Conservation (phyloP, 805 yeast species). For the Wickerhamomyces bovis region DNA sequence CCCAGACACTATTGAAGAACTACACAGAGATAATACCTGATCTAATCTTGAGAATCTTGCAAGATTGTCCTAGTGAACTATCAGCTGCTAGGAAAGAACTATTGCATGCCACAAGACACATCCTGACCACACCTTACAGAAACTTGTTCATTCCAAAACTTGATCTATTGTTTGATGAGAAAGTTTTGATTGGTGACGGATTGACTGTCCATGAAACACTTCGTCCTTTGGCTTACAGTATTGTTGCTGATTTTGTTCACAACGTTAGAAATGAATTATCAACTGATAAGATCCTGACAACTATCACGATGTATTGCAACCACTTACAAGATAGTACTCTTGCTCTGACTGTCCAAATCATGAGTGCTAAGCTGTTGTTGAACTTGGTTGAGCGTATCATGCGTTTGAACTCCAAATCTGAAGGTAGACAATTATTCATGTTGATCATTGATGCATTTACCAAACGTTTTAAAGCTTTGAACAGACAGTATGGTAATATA, state of each 20-base stretch:
- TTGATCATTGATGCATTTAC: conserved; percentile 84
- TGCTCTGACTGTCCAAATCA: conserved; percentile 86
- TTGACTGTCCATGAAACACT: conserved; percentile 85
- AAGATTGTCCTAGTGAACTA: conserved; percentile 93
- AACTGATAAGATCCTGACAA: conserved; percentile 78
- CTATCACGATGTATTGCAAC: conserved; percentile 75
- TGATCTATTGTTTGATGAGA: conserved; percentile 79
- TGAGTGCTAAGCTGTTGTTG: conserved; percentile 87
- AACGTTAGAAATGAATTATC: conserved; percentile 81
- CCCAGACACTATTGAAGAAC: conserved; percentile 52
- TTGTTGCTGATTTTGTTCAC: conserved; percentile 93
- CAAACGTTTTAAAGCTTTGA: conserved; percentile 69
- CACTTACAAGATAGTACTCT: conserved; percentile 75
- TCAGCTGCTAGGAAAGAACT: conserved; percentile 90
- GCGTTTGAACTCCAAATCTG: conserved; percentile 74
- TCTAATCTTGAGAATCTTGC: conserved; percentile 74
- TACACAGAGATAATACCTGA: conserved; percentile 73
- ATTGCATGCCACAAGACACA: conserved; percentile 90
- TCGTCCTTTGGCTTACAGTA: conserved; percentile 88
- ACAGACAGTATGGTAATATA: conserved; percentile 62
- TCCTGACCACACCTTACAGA: conserved; percentile 85
- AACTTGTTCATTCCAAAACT: conserved; percentile 78
- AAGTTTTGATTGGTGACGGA: conserved; percentile 86
- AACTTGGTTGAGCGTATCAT: conserved; percentile 86
- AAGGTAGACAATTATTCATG: conserved; percentile 72